Percentiles rank a stretch among this genome's conserved stretches.
phyloP scores from a whole-genome alignment of 805 yeast genomes.

The Pichia paraexigua region DNA sequence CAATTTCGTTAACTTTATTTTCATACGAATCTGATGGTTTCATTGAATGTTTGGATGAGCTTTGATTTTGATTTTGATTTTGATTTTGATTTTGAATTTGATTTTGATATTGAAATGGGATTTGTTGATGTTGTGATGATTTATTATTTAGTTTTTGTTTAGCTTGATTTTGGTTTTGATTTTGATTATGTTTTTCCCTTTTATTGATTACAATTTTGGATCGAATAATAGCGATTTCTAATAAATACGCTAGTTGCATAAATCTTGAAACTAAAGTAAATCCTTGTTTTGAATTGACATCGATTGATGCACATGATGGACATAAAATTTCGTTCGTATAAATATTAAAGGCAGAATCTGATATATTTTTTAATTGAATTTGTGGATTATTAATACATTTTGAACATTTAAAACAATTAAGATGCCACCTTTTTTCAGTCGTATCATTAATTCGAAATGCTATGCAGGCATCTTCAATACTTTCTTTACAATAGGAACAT shows the following conservation, averaged over 20 bases:
- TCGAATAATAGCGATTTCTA: slow-evolving; percentile 78
- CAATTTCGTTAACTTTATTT: slow-evolving; percentile 66
- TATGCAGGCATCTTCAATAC: slow-evolving; percentile 80
- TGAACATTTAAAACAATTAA: slow-evolving; percentile 61
- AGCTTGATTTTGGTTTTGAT: neutral
- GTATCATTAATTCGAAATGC: slow-evolving; percentile 30
- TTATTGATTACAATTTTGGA: slow-evolving; percentile 52
- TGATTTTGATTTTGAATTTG: neutral
- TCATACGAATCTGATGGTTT: slow-evolving; percentile 41
- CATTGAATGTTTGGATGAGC: neutral
- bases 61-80: neutral
- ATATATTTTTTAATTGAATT: slow-evolving; percentile 14
- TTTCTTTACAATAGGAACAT: slow-evolving; percentile 61
- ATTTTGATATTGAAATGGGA: neutral
- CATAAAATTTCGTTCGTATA: slow-evolving; percentile 40
- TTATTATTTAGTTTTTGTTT: neutral
- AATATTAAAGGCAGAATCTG: slow-evolving; percentile 40
- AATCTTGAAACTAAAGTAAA: slow-evolving; percentile 60
- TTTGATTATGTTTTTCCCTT: slow-evolving; percentile 8
- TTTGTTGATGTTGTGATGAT: neutral
- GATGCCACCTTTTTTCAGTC: slow-evolving; percentile 69
- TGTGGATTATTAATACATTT: slow-evolving; percentile 33
- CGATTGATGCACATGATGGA: slow-evolving; percentile 49
- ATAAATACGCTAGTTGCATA: slow-evolving; percentile 63
- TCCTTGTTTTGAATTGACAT: slow-evolving; percentile 42